A percentile compares a stretch with the other conserved stretches of the same genome.
phyloP scores from a whole-genome alignment of 257 asterid genomes.

The Plantago major region DNA sequence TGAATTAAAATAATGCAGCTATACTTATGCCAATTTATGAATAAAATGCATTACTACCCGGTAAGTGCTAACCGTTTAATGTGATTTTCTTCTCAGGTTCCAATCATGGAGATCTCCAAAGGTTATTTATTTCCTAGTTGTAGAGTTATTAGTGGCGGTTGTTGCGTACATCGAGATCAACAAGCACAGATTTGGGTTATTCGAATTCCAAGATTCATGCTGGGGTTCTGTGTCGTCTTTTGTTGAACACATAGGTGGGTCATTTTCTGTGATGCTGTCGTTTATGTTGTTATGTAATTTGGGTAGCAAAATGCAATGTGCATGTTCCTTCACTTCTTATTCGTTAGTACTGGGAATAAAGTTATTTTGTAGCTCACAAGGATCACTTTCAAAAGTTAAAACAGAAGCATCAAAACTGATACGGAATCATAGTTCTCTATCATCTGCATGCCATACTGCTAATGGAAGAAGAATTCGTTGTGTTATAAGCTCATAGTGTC shows the following conservation, averaged over 20 bases:
- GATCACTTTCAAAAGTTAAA: too few relatives aligned
- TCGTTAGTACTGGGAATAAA: not conserved
- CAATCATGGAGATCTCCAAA: constrained; percentile 60
- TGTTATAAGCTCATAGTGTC: too few relatives aligned
- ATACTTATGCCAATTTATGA: not conserved
- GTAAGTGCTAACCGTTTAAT: constrained; percentile 11
- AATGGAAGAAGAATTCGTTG: not conserved
- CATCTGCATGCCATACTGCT: not conserved
- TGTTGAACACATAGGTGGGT: constrained; percentile 72
- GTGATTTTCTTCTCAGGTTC: constrained; percentile 47
- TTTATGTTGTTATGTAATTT: constrained; percentile 3
- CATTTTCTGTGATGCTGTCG: constrained; percentile 18
- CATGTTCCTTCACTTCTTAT: constrained; percentile 4
- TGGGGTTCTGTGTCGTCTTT: constrained; percentile 62
- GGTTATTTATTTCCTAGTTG: constrained; percentile 44
- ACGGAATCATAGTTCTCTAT: too few relatives aligned
- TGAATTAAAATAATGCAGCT: not conserved
- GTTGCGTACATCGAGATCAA: constrained; percentile 57
- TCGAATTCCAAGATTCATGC: constrained; percentile 50
- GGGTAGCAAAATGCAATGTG: not conserved
- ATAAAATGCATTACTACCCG: not conserved
- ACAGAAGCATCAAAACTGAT: too few relatives aligned
- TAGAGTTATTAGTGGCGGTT: constrained; percentile 52
- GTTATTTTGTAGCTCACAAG: not conserved
- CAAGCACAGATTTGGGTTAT: constrained; percentile 42